Base-by-base conservation (phyloP, 345 rosid species). In the Linum usitatissimum region DNA sequence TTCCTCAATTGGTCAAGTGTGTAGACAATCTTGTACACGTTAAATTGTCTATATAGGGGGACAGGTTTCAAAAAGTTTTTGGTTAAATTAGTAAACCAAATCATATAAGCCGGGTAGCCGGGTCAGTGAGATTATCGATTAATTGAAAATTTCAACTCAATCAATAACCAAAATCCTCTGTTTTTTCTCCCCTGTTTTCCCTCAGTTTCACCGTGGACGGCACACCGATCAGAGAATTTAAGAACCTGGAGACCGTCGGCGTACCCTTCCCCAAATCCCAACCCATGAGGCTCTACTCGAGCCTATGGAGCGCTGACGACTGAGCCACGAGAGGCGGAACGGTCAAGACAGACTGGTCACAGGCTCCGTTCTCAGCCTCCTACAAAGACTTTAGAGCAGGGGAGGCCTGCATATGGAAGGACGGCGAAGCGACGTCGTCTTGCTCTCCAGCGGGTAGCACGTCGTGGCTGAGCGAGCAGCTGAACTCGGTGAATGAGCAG, bases 221-320 rank as follows among this genome's bases (percentile, higher is more conserved):
- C 2, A 60, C 5, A 7, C 63, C 63, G 18, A 60, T 60, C 14
- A 60, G 63, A 19, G 63, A 31, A 38, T 60, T 60, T 49, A 60
- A 60, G 45, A 60, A 60, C 63, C 15, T 34, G 23, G 49, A 60
- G 12, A 4, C 23, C 8, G 10, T 2, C 15, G 63, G 63, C 3
- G 39, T 60, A 6, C 23, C 9, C 5, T 60, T 60, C 19, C 63
- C 49, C 0, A 34, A 4, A 17, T 13, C 36, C 18, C 49, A 18
- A 40, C 63, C 63, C 3, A 60, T 60, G 63, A 60, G 49, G 21
- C 18, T 60, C 6, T 17, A n/a, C 48, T 31, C 40, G 2, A 60
- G 63, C 48, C 63, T 60, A n/a, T 60, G 63, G 63, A 60, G 34
- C 48, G 63, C 63, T 2, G 63, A 60, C 19, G 63, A 60, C 10